Conservation (phyloP, 164 flowering plant genomes). For the Sedum album region DNA sequence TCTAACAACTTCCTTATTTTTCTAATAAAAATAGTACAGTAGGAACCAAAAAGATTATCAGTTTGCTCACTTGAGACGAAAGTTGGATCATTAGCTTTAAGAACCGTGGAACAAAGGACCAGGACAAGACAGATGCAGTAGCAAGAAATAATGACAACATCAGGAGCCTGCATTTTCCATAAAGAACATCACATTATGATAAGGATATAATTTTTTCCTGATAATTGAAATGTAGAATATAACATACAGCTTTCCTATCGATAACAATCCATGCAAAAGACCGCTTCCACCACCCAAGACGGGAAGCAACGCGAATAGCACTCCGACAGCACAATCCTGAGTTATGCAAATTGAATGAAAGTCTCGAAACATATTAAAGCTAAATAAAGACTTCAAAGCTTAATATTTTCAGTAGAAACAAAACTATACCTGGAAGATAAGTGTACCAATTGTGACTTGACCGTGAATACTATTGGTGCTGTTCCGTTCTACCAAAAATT, state of each 20-base stretch:
- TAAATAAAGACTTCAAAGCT: slow-evolving; percentile 10
- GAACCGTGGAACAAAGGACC: slow-evolving; percentile 94
- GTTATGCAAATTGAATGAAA: slow-evolving; percentile 10
- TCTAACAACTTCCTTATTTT: not conserved
- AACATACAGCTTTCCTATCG: slow-evolving; percentile 85
- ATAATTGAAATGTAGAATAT: slow-evolving; percentile 5
- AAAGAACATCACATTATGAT: not conserved
- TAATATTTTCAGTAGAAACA: not conserved
- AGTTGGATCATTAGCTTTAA: slow-evolving; percentile 82
- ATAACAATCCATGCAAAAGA: slow-evolving; percentile 58
- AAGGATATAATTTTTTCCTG: not conserved
- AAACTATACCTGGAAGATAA: slow-evolving; percentile 74
- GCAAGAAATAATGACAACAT: slow-evolving; percentile 61
- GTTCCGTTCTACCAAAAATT: slow-evolving; percentile 69
- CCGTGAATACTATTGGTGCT: slow-evolving; percentile 67
- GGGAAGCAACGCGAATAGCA: slow-evolving; percentile 93
- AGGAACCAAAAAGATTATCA: not conserved
- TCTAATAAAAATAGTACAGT: no score
- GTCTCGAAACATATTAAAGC: not conserved
- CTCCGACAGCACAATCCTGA: slow-evolving; percentile 99
- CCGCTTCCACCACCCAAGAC: slow-evolving; percentile 94
- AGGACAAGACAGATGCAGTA: slow-evolving; percentile 58
- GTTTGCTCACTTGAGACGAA: slow-evolving; percentile 75
- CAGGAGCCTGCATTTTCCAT: slow-evolving; percentile 48
- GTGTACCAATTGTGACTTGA: slow-evolving; percentile 92